Evolutionary conservation across 345 rosid species (phyloP).

Genomic region (Stellera chamaejasme): DNA sequence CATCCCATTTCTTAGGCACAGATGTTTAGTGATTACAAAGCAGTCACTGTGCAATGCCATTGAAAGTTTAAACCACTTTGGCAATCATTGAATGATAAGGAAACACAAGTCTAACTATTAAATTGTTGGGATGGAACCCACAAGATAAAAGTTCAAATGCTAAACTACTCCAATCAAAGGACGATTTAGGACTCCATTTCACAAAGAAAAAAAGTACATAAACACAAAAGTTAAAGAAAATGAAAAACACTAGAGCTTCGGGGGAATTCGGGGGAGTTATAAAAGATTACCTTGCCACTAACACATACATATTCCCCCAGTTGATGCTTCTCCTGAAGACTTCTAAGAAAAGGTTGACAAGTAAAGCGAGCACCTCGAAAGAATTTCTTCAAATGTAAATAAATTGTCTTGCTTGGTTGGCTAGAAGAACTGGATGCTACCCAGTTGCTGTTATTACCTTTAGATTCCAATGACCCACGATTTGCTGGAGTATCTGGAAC

Average conservation of each 20-base stretch:
- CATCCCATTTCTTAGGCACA: too few species aligned
- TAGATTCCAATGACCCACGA: slow-evolving; percentile 16
- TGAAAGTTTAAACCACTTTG: too few species aligned
- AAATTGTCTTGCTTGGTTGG: slow-evolving; percentile 30
- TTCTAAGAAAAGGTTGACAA: slow-evolving; percentile 56
- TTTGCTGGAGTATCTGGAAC: slow-evolving; percentile 25
- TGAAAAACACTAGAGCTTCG: slow-evolving; percentile 4
- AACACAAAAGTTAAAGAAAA: not conserved
- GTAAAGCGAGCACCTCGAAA: slow-evolving; percentile 82
- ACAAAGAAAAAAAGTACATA: not conserved
- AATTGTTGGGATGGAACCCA: too few species aligned
- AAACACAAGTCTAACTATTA: too few species aligned
- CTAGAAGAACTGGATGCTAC: not conserved
- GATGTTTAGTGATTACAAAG: too few species aligned
- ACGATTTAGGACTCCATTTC: slow-evolving; percentile 11
- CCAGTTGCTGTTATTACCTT: slow-evolving; percentile 16
- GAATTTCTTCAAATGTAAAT: slow-evolving; percentile 81
- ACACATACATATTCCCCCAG: slow-evolving; percentile 75
- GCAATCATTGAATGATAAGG: too few species aligned
- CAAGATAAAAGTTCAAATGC: too few species aligned
- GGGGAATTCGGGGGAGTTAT: too few species aligned
- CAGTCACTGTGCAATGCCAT: too few species aligned
- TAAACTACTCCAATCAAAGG: not conserved
- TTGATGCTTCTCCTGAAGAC: slow-evolving; percentile 49
- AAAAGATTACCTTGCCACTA: slow-evolving; percentile 67